Percentiles rank a stretch among this genome's conserved stretches.
Evolutionary conservation across 2,329 filamentous ascomycete species (phyloP).

Genomic region (Talaromyces amestolkiae): DNA sequence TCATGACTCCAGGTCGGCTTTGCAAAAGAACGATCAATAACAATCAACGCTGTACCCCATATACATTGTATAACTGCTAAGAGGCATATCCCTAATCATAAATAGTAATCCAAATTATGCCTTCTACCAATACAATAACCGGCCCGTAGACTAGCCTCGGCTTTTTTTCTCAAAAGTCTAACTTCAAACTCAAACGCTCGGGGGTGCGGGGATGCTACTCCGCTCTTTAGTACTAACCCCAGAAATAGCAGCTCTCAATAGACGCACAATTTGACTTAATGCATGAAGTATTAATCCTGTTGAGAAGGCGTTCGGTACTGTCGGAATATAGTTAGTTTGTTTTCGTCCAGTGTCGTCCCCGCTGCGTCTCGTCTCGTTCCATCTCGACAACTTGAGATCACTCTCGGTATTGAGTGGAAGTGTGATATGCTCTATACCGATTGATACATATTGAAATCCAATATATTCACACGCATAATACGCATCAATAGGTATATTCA

Average conservation of each 20-base stretch:
- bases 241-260: not conserved
- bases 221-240: not conserved
- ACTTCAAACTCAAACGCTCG: not conserved
- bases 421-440: not conserved
- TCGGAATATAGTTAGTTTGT: not conserved
- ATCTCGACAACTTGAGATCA: not conserved
- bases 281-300: not conserved
- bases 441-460: not conserved
- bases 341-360: not conserved
- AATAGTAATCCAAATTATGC: too few relatives aligned
- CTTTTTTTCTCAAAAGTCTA: not conserved
- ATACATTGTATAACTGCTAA: too few relatives aligned
- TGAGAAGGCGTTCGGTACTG: not conserved
- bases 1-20: not conserved
- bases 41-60: too few relatives aligned
- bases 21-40: not conserved
- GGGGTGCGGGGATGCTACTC: slow-evolving; percentile 7
- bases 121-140: not conserved
- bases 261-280: not conserved
- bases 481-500: not conserved
- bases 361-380: not conserved
- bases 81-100: too few relatives aligned
- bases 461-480: not conserved
- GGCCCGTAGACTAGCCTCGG: not conserved
- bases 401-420: not conserved